Base-by-base conservation (phyloP, 257 asterid species). In the Salvia rosmarinus region DNA sequence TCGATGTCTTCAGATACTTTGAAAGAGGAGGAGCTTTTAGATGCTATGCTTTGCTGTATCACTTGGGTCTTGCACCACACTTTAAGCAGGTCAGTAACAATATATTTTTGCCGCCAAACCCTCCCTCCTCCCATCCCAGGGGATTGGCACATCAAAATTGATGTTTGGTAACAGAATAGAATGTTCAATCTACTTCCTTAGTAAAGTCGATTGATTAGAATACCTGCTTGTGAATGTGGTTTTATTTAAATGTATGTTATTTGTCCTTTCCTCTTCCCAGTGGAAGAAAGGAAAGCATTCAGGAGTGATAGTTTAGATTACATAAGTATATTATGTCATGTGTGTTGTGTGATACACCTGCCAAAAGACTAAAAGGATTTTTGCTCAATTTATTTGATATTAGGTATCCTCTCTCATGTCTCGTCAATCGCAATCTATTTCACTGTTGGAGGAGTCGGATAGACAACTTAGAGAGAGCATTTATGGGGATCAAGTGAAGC, bases 11-110 rank as follows among this genome's bases (percentile, higher is more conserved):
- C 96, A 13, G 87, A 92, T 76, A 81, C 95, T 57, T 81, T 93
- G 49, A 93, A 89, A 76, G 98, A 93, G 86, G 97, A 93, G 78
- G 98, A 93, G 83, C 97, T 93, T 77, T 77, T 93, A 63, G 97
- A 93, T 85, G 89, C 92, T 68, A 89, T 93, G 98, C 95, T 93
- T 78, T 89, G 82, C 73, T 93, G 42, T 90, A 93, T 81, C 95
- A 90, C 83, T 81, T 93, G 91, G 98, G 98, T 64, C 85, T 93
- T 80, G 95, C 96, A 9, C 98, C 98, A 28, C 91, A 93, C 74
- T 91, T 90, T 83, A 93, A 90, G 87, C 97, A 90, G 98, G 98
- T 90, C 60, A 76, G 79, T 63, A 16, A n/a, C 57, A 12, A 23
- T 64, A 7, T 21, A 5, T 6, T 43, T 23, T 12, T 61, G 32